Evolutionary conservation across 768 basidiomycete genomes (phyloP), one percentile per base, ranked within the genome.

Genomic region (Crepidotus variabilis): DNA sequence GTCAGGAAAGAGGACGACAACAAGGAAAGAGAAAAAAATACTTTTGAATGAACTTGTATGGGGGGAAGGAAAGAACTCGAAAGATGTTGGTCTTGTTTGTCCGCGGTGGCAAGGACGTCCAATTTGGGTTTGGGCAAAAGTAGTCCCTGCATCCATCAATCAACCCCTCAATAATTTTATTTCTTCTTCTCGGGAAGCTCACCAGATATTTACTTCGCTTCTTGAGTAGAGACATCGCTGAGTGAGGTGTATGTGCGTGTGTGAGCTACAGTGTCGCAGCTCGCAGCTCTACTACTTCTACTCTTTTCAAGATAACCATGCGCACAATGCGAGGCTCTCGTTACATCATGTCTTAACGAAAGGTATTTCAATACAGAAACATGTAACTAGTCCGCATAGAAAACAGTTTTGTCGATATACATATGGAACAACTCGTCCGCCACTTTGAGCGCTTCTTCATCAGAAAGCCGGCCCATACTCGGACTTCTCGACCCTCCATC

Each of bases 91-190:
- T 61, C 66, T 71, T 78, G 76, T 79, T 78, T 80, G 79, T 69
- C 64, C 66, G 63, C 65, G 57, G 72, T 72, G 71, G 73, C 75
- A 73, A 67, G 59, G 57, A 69, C 61, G 51, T 72, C 71, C 72
- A 79, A 71, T 69, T 75, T 74, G 28, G 81, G 82, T 69, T 74
- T 79, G 69, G 82, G 81, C 65, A 80, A 65, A 57, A 84, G 69
- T 62, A 78, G 69, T 68, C 69, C 74, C 77, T 65, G 57, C 57
- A 45, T 57, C 58, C 53, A 53, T 55, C 61, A 51, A 61, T 65
- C 56, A 64, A 58, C 58, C 48, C 56, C 52, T 53, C 48, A 46
- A 35, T 22, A 50, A 35, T 48, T 36, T 46, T 39, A 35, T 33
- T 50, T 10, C 18, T 47, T 34, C 36, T 47, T 50, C 67, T 65